Evolutionary conservation across 106 monocot genomes (phyloP).

Genomic region (Acorus gramineus): DNA sequence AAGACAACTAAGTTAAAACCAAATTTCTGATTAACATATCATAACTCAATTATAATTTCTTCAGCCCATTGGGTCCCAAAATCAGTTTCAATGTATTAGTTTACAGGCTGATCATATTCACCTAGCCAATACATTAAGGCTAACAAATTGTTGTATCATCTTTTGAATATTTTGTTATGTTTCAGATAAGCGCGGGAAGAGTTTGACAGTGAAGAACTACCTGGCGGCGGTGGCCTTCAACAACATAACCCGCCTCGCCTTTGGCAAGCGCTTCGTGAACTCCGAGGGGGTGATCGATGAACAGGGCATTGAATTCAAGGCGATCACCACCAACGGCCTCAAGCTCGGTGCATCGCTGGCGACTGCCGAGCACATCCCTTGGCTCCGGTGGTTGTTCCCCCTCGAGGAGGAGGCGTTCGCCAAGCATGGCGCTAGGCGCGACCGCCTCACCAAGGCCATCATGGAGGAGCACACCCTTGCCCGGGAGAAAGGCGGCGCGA

Average conservation of each 20-base stretch:
- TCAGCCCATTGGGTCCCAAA: too few relatives aligned
- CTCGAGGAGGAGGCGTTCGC: constrained; percentile 55
- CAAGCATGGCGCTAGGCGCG: constrained; percentile 48
- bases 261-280: constrained; percentile 78
- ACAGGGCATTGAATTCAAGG: constrained; percentile 74
- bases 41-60: too few relatives aligned
- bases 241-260: constrained; percentile 79
- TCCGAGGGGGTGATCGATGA: constrained; percentile 53
- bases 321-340: constrained; percentile 48
- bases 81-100: too few relatives aligned
- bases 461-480: constrained; percentile 69
- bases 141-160: too few relatives aligned
- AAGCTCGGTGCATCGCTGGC: constrained; percentile 73
- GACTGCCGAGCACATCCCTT: constrained; percentile 49
- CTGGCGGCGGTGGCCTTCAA: constrained; percentile 70
- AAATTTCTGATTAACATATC: too few relatives aligned
- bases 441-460: constrained; percentile 58
- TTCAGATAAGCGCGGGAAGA: constrained; percentile 42
- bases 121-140: too few relatives aligned
- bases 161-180: neutral
- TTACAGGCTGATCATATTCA: too few relatives aligned
- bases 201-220: constrained; percentile 45
- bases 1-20: too few relatives aligned
- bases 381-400: constrained; percentile 74
- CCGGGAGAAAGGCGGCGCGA: constrained; percentile 36